Percentiles rank a stretch among this genome's conserved stretches.
Conservation (phyloP, 805 yeast species). For the Metschnikowia dekortorum region DNA sequence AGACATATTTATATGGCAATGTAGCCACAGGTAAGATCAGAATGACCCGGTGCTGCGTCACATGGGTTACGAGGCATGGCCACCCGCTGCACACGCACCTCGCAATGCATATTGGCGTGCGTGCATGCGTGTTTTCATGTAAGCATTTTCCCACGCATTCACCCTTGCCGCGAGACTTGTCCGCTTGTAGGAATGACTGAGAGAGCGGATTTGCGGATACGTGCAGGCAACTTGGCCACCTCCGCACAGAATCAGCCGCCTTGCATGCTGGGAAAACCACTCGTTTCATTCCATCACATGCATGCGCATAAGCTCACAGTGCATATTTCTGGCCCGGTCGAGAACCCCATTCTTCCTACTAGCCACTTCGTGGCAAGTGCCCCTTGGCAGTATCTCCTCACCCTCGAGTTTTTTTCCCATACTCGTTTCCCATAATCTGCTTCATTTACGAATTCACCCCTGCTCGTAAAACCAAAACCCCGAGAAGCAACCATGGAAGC, state of each 20-base stretch:
- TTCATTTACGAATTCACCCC: neutral
- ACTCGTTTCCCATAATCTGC: neutral
- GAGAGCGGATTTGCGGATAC: neutral
- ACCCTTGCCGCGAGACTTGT: no score
- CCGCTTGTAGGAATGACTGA: no score
- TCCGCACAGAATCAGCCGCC: no score
- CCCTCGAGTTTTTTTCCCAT: neutral
- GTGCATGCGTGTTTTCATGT: neutral
- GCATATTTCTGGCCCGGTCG: neutral
- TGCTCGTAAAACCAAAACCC: no score
- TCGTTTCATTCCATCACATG: neutral
- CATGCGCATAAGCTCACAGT: neutral
- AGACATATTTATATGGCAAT: slow-evolving; percentile 8
- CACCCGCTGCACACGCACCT: no score
- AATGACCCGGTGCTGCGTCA: slow-evolving; percentile 11
- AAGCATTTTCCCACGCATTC: no score
- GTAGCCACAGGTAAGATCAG: slow-evolving; percentile 3
- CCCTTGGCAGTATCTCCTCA: neutral
- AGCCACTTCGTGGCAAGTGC: neutral
- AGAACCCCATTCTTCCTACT: neutral
- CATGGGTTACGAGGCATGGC: neutral
- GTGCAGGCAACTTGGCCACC: neutral
- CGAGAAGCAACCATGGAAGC: no score
- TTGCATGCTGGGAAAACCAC: neutral
- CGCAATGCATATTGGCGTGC: neutral